These are phyloP conservation scores for Dryas octopetala DNA, from an alignment of 306 rosid genomes.

Conservation along the genomic window DNA sequence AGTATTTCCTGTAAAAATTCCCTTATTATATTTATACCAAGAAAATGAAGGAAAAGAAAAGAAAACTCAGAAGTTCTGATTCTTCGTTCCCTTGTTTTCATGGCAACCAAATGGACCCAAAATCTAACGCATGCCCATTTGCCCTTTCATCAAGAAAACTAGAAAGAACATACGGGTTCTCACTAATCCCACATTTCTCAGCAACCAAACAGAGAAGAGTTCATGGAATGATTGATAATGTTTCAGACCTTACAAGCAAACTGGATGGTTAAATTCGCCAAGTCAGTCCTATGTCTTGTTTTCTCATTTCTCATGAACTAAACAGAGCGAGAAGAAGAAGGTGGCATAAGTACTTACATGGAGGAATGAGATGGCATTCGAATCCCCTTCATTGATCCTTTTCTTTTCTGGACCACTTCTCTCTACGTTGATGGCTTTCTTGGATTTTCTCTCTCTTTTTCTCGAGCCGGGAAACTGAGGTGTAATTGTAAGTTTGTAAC, in stretches of 20 bases:
- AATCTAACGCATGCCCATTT: background rate
- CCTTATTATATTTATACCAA: background rate
- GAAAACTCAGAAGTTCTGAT: background rate
- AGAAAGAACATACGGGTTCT: background rate
- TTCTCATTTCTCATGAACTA: background rate
- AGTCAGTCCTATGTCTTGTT: no score
- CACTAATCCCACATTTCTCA: conserved; percentile 11
- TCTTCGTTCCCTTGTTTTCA: background rate
- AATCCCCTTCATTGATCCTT: conserved; percentile 15
- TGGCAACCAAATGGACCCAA: background rate
- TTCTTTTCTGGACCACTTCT: background rate
- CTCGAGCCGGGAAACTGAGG: conserved; percentile 4
- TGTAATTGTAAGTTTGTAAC: background rate
- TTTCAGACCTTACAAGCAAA: no score
- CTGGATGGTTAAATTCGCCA: no score
- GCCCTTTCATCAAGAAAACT: conserved; percentile 14
- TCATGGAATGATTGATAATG: no score
- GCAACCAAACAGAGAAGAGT: conserved; percentile 5
- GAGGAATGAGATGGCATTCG: conserved; percentile 5
- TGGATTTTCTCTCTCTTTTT: conserved; percentile 3
- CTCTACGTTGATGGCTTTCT: conserved; percentile 14
- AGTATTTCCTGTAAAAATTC: conserved; percentile 18
- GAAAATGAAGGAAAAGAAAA: conserved; percentile 8
- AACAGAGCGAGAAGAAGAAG: background rate
- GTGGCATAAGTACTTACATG: conserved; percentile 17